A percentile compares a stretch with the other conserved stretches of the same genome.
Evolutionary conservation across 2,329 filamentous ascomycete species (phyloP).

Genomic region (Xylariaceae sp.): DNA sequence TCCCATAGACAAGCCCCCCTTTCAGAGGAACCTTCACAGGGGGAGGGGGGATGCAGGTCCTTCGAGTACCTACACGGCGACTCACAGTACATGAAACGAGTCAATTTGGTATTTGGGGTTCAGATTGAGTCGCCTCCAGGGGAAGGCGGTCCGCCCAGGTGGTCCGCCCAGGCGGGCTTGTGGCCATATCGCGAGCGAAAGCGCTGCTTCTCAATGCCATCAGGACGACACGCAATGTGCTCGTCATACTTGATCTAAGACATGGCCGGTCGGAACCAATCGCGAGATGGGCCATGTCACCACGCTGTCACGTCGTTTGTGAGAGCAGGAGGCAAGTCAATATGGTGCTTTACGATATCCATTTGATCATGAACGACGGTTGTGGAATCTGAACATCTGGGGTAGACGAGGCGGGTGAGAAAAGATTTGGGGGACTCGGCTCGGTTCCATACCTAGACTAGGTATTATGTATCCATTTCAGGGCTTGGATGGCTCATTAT

Average conservation of each 20-base stretch:
- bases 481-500: too few relatives aligned
- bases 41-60: background rate
- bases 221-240: conserved; percentile 3
- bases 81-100: conserved; percentile 2
- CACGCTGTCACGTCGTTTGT: conserved; percentile 13
- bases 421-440: too few relatives aligned
- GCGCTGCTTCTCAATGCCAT: background rate
- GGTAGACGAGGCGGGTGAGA: too few relatives aligned
- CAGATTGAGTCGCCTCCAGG: background rate
- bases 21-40: background rate
- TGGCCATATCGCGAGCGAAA: conserved; percentile 8
- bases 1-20: background rate
- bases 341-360: background rate
- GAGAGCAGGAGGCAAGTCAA: conserved; percentile 4
- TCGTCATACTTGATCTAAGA: conserved; percentile 15
- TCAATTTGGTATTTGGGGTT: background rate
- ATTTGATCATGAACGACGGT: conserved; percentile 14
- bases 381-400: background rate
- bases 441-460: too few relatives aligned
- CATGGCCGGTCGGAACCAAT: conserved; percentile 8
- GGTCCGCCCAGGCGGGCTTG: background rate
- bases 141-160: background rate
- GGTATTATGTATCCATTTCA: too few relatives aligned
- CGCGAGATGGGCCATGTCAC: background rate
- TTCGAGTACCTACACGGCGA: background rate